Percentiles rank a stretch among this genome's conserved stretches.
These are phyloP conservation scores for Thymus mandschuricus DNA, from an alignment of 257 asterid genomes.

Conservation along the genomic window DNA sequence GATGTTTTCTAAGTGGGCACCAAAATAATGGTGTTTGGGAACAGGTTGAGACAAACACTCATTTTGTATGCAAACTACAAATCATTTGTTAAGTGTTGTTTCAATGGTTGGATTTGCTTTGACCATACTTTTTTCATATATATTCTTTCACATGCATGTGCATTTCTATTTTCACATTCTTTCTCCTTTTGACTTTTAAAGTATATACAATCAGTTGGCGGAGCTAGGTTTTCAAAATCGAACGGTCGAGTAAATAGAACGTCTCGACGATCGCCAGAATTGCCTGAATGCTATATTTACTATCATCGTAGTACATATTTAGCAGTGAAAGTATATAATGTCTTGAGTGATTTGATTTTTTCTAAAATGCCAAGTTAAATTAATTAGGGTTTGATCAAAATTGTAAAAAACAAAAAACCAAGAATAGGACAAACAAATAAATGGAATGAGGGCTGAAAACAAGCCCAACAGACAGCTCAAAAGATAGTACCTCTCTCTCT, in stretches of 20 bases:
- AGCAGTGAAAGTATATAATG: no score
- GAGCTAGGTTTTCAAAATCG: no score
- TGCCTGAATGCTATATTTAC: no score
- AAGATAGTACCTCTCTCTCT: constrained; percentile 13
- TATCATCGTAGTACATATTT: no score
- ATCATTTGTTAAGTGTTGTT: constrained; percentile 21
- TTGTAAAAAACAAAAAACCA: background rate
- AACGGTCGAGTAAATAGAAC: no score
- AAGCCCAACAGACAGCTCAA: constrained; percentile 31
- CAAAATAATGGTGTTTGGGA: constrained; percentile 10
- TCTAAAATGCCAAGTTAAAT: no score
- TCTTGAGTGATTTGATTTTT: background rate
- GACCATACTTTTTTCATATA: constrained; percentile 24
- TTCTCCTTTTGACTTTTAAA: background rate
- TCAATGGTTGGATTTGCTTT: constrained; percentile 33
- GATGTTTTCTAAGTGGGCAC: constrained; percentile 9
- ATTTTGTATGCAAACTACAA: constrained; percentile 31
- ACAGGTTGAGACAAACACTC: constrained; percentile 37
- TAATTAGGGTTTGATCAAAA: no score
- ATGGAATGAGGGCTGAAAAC: background rate
- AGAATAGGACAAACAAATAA: background rate
- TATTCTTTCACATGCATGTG: constrained; percentile 29
- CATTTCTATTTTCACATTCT: background rate
- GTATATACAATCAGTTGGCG: no score
- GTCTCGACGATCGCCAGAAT: no score